These are phyloP conservation scores for Chlorencoelia australis DNA, from an alignment of 2,329 filamentous ascomycete genomes.

Conservation along the genomic window DNA sequence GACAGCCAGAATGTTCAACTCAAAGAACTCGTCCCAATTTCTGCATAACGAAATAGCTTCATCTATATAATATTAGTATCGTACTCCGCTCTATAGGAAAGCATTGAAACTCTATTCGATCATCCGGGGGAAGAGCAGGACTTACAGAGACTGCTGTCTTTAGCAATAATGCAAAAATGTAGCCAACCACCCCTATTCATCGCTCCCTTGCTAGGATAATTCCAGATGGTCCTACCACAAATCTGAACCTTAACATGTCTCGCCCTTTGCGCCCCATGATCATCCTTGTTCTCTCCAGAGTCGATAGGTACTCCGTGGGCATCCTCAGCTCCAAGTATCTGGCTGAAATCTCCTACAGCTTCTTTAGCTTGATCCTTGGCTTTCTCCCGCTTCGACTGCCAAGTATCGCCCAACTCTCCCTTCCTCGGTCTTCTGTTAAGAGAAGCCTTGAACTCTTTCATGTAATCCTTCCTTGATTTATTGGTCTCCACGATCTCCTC, in stretches of 20 bases:
- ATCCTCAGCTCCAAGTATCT: slow-evolving; percentile 9
- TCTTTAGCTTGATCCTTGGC: slow-evolving; percentile 9
- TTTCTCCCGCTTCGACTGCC: slow-evolving; percentile 17
- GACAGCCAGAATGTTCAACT: slow-evolving; percentile 35
- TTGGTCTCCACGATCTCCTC: slow-evolving; percentile 19
- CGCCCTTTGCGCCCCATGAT: slow-evolving; percentile 29
- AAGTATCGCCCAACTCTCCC: slow-evolving; percentile 19
- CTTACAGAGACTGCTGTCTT: slow-evolving; percentile 36
- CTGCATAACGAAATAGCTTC: slow-evolving; percentile 37
- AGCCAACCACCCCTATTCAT: slow-evolving; percentile 39
- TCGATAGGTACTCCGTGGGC: slow-evolving; percentile 21
- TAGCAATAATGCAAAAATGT: slow-evolving; percentile 40
- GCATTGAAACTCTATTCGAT: too few species aligned
- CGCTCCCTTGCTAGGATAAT: slow-evolving; percentile 38
- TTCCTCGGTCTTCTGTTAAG: not conserved
- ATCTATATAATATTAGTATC: too few species aligned
- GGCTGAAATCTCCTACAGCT: slow-evolving; percentile 25
- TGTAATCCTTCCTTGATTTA: slow-evolving; percentile 4
- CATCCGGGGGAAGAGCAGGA: too few species aligned
- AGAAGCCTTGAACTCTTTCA: not conserved
- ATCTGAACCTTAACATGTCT: slow-evolving; percentile 34
- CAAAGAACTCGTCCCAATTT: slow-evolving; percentile 41
- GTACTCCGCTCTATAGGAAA: too few species aligned
- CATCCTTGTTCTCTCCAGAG: slow-evolving; percentile 29
- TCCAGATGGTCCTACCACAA: slow-evolving; percentile 39